Conservation (phyloP, 345 rosid species). For the Turnera subulata region DNA sequence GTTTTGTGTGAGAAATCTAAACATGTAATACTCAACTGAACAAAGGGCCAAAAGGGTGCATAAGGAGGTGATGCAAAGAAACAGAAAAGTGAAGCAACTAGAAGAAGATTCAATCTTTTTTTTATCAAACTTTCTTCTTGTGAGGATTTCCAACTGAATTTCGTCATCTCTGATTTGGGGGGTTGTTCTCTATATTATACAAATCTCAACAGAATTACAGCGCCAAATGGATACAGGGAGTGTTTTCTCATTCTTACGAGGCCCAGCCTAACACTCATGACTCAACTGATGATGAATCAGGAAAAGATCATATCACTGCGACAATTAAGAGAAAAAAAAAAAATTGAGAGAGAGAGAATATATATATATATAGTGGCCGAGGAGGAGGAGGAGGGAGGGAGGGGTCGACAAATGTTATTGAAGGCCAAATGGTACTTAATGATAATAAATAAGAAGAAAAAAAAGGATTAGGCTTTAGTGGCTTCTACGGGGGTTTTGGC, state of each 20-base stretch:
- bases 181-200: slow-evolving; percentile 35
- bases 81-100: too few species aligned
- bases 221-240: slow-evolving; percentile 14
- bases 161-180: slow-evolving; percentile 29
- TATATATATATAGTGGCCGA: too few species aligned
- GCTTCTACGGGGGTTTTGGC: slow-evolving; percentile 50
- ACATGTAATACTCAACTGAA: too few species aligned
- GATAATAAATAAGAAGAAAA: background rate
- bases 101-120: too few species aligned
- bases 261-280: slow-evolving; percentile 19
- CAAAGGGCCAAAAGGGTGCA: too few species aligned
- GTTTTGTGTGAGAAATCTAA: too few species aligned
- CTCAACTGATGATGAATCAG: slow-evolving; percentile 5
- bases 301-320: background rate
- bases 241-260: slow-evolving; percentile 9
- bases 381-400: too few species aligned
- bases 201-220: slow-evolving; percentile 29
- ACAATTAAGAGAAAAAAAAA: slow-evolving; percentile 2
- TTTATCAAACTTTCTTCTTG: too few species aligned
- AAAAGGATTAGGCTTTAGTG: slow-evolving; percentile 44
- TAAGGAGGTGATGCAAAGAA: too few species aligned
- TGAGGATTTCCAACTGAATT: too few species aligned
- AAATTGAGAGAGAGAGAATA: background rate
- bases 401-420: too few species aligned
- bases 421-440: background rate